Evolutionary conservation across 768 basidiomycete species (phyloP).

Genomic region (Dioszegia aurantiaca): DNA sequence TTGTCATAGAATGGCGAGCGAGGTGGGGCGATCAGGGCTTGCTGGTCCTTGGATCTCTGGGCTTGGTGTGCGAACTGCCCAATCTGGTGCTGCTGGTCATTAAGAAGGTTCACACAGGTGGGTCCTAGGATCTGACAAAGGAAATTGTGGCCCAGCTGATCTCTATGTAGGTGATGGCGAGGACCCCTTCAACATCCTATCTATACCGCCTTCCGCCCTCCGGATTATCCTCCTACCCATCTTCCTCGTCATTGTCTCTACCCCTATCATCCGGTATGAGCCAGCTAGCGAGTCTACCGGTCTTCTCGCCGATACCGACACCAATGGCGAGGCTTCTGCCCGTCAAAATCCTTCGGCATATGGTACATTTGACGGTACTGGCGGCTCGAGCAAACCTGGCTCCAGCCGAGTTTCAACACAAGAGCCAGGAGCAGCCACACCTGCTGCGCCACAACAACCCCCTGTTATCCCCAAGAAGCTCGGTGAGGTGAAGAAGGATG

Average conservation of each 20-base stretch:
- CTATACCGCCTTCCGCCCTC: slow-evolving; percentile 51
- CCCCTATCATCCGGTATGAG: slow-evolving; percentile 65
- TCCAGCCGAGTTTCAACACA: slow-evolving; percentile 4
- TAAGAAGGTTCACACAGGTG: slow-evolving; percentile 29
- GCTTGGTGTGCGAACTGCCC: slow-evolving; percentile 30
- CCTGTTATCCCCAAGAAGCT: slow-evolving; percentile 44
- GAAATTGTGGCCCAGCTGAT: not conserved
- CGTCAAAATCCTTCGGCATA: slow-evolving; percentile 53
- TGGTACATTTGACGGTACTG: slow-evolving; percentile 56
- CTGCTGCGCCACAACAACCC: slow-evolving; percentile 56
- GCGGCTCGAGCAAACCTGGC: slow-evolving; percentile 1
- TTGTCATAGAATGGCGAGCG: slow-evolving; percentile 31
- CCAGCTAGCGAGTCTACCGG: slow-evolving; percentile 54
- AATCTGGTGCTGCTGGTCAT: slow-evolving; percentile 36
- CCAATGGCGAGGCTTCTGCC: not conserved
- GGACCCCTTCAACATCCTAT: slow-evolving; percentile 53
- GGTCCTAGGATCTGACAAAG: slow-evolving; percentile 17
- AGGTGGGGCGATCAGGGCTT: slow-evolving; percentile 36
- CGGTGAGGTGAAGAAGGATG: slow-evolving; percentile 42
- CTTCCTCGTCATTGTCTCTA: slow-evolving; percentile 60
- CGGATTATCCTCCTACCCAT: slow-evolving; percentile 39
- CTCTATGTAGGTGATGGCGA: slow-evolving; percentile 22
- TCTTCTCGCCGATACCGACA: slow-evolving; percentile 50
- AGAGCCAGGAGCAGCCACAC: slow-evolving; percentile 47
- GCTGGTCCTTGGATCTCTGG: slow-evolving; percentile 25